Percentiles rank a stretch among this genome's conserved stretches.
Conservation (phyloP, 2,329 filamentous ascomycete genomes). For the Talaromyces verruculosus region DNA sequence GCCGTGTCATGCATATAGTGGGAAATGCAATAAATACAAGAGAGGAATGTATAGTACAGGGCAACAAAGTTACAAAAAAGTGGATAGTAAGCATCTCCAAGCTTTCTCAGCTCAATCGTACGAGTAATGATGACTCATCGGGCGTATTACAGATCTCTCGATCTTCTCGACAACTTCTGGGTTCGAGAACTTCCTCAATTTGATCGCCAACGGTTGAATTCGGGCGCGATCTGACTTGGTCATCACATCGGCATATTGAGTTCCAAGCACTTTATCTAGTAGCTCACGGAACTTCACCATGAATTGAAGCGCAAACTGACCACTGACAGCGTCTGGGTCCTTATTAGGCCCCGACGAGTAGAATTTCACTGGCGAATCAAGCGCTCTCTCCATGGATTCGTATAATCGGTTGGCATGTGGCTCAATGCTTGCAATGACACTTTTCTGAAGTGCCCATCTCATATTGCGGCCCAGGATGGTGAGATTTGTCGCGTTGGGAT, state of each 20-base stretch:
- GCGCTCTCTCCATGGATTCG: slow-evolving; percentile 29
- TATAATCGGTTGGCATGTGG: slow-evolving; percentile 32
- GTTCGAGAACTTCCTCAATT: slow-evolving; percentile 35
- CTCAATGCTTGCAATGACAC: slow-evolving; percentile 29
- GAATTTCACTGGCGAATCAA: slow-evolving; percentile 11
- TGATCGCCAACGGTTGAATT: slow-evolving; percentile 29
- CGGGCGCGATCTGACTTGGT: slow-evolving; percentile 28
- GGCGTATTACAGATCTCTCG: slow-evolving; percentile 24
- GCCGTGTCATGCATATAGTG: slow-evolving; percentile 4
- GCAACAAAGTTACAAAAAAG: slow-evolving; percentile 2
- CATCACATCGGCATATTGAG: slow-evolving; percentile 26
- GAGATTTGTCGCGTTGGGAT: slow-evolving; percentile 25
- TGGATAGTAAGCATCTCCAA: background rate
- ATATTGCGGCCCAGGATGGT: slow-evolving; percentile 30
- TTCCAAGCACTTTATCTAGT: slow-evolving; percentile 37
- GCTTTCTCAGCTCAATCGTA: background rate
- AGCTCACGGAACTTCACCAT: slow-evolving; percentile 34
- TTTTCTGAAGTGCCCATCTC: slow-evolving; percentile 28
- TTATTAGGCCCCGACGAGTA: slow-evolving; percentile 19
- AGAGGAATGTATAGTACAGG: slow-evolving; percentile 4
- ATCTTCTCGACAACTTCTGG: slow-evolving; percentile 24
- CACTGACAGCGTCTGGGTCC: slow-evolving; percentile 27
- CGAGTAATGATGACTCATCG: slow-evolving; percentile 26
- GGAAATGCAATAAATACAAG: slow-evolving; percentile 1
- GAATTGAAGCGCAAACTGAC: slow-evolving; percentile 26